phyloP scores from a whole-genome alignment of 345 rosid species.

The Murraya paniculata region DNA sequence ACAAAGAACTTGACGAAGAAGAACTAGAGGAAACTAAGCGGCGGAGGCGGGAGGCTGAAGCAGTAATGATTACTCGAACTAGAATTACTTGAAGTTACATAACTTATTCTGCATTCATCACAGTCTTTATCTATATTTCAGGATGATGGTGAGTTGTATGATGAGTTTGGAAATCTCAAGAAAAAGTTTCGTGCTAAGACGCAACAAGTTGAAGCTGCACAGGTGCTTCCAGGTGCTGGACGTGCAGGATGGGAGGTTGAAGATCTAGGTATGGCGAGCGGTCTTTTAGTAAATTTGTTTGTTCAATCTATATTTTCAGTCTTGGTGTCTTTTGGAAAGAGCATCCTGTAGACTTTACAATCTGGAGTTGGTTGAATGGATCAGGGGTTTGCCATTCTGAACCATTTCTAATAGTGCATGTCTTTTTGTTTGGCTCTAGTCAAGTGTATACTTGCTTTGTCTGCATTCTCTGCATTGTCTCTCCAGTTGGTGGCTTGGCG shows the following conservation, averaged over 20 bases:
- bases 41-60: constrained; percentile 88
- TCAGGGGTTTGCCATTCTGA: not conserved
- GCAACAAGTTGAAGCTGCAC: constrained; percentile 67
- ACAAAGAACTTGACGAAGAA: constrained; percentile 98
- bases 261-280: constrained; percentile 60
- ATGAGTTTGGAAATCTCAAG: constrained; percentile 98
- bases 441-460: not conserved
- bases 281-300: constrained; percentile 1
- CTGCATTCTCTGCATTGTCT: not conserved
- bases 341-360: not conserved
- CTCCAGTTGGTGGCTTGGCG: not conserved
- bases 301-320: not conserved
- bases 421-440: not conserved
- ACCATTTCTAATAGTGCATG: not conserved
- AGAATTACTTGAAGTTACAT: constrained; percentile 10
- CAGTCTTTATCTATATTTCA: constrained; percentile 24
- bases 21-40: constrained; percentile 95
- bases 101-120: constrained; percentile 19
- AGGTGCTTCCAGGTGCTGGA: constrained; percentile 70
- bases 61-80: constrained; percentile 44
- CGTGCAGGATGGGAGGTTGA: constrained; percentile 99
- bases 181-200: constrained; percentile 90
- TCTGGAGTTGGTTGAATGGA: not conserved
- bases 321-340: not conserved
- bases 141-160: constrained; percentile 99